Evolutionary conservation across 176 grass and related monocot species (phyloP), one percentile per base, ranked within the genome.

Genomic region (Carex kokanica): DNA sequence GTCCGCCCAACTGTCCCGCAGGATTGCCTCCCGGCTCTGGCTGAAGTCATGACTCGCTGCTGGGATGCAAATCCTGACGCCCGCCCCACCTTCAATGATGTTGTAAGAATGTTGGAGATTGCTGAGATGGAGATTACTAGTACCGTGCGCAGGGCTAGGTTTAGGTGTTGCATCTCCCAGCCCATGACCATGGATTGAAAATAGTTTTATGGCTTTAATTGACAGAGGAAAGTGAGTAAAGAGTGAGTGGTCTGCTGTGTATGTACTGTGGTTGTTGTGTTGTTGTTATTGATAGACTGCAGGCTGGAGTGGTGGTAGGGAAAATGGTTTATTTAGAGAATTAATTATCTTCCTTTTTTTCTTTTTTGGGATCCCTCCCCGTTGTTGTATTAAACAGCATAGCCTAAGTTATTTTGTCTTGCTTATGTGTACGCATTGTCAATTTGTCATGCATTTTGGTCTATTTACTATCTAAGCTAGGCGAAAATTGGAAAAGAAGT

Each of bases 11-110:
- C 88, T 1, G 91, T 98, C 55, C 95, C 95, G 0, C 92, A 91
- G 14, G 92, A 95, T 53, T 95, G 95, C 86, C 89, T 93, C 15
- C 95, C 91, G 38, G 90, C 86, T 64, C 86, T 99, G 34, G 87
- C 88, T 6, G 86, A 95, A 82, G 94, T 95, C 81, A 99, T 95
- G 96, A 93, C 89, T 79, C 96, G 91, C 73, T 99, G 96, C 67
- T 99, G 96, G 96, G 93, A 99, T 62, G 78, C 91, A 0, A 93
- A 99, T 72, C 89, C 96, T 83, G 96, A 95, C 58, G 89, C 90
- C 29, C 93, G 93, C 5, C 96, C 96, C 43, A 81, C 96, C 51
- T 99, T 99, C 69, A 88, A 91, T 49, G 96, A 95, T 58, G 90
- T 98, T 11, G 96, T 98, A 18, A 78, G 84, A 63, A 98, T 98